phyloP scores from a whole-genome alignment of 2,329 filamentous ascomycete genomes.

The Aspergillus floridensis region DNA sequence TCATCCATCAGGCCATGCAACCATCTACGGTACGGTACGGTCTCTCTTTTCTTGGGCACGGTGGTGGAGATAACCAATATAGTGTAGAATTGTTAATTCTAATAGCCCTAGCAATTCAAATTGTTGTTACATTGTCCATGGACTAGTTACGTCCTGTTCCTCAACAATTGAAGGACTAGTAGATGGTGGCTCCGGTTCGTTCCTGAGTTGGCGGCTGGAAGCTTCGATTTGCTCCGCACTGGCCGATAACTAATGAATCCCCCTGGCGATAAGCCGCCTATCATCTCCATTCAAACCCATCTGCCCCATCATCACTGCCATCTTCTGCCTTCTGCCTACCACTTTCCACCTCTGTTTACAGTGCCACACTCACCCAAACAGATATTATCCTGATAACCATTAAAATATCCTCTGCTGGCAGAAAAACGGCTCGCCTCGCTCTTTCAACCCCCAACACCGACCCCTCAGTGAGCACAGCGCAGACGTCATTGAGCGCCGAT shows the following conservation, averaged over 20 bases:
- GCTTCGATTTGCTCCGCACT: conserved; percentile 6
- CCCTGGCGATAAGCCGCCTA: conserved; percentile 6
- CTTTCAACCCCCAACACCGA: background rate
- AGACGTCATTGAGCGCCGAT: conserved; percentile 7
- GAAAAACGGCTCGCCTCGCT: background rate
- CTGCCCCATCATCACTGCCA: background rate
- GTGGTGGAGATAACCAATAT: too few relatives aligned
- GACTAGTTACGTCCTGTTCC: too few relatives aligned
- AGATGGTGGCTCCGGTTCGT: background rate
- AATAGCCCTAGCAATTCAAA: too few relatives aligned
- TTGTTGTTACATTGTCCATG: too few relatives aligned
- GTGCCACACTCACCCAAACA: too few relatives aligned
- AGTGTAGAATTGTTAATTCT: too few relatives aligned
- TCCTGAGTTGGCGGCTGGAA: background rate
- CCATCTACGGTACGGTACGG: too few relatives aligned
- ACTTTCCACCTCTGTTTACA: too few relatives aligned
- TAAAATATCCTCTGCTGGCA: background rate
- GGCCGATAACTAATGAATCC: conserved; percentile 4
- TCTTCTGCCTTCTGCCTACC: background rate
- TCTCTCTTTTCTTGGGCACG: too few relatives aligned
- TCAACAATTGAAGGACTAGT: too few relatives aligned
- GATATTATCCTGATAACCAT: too few relatives aligned
- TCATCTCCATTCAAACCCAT: background rate
- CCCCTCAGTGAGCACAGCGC: background rate
- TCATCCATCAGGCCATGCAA: conserved; percentile 18